Percentiles rank a stretch among this genome's conserved stretches.
phyloP scores from a whole-genome alignment of 495 filamentous ascomycete species.

The Tuber magnatum region DNA sequence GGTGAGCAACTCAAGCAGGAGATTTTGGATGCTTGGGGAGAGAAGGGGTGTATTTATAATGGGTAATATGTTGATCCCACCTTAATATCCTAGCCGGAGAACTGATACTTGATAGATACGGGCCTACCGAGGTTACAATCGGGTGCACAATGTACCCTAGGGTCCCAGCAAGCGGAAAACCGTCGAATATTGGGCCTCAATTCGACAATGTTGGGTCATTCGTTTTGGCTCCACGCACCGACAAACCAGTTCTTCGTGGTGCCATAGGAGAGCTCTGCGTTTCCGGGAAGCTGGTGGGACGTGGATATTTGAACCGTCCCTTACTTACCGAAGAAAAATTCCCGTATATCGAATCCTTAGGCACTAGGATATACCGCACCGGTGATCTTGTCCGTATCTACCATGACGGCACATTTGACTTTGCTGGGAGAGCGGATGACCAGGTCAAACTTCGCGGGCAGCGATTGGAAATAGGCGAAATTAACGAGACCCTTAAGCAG shows the following conservation, averaged over 20 bases:
- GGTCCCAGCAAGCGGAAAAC: slow-evolving; percentile 61
- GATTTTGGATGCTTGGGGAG: slow-evolving; percentile 64
- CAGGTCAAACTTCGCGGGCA: slow-evolving; percentile 76
- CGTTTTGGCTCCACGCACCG: slow-evolving; percentile 63
- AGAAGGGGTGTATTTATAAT: slow-evolving; percentile 60
- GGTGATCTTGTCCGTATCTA: slow-evolving; percentile 70
- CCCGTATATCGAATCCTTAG: slow-evolving; percentile 49
- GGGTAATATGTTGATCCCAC: slow-evolving; percentile 45
- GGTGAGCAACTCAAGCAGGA: slow-evolving; percentile 66
- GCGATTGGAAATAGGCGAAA: slow-evolving; percentile 68
- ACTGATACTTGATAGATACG: slow-evolving; percentile 47
- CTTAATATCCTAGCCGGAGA: slow-evolving; percentile 1
- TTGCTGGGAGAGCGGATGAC: slow-evolving; percentile 68
- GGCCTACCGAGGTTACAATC: slow-evolving; percentile 86
- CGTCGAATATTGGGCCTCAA: slow-evolving; percentile 77
- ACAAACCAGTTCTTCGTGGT: slow-evolving; percentile 65
- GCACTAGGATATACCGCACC: slow-evolving; percentile 61
- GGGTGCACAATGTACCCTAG: slow-evolving; percentile 72
- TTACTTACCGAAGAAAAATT: slow-evolving; percentile 61
- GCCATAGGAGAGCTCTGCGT: slow-evolving; percentile 81
- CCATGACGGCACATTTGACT: slow-evolving; percentile 63
- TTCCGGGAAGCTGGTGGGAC: slow-evolving; percentile 75
- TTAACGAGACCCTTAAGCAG: slow-evolving; percentile 58
- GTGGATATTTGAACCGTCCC: slow-evolving; percentile 73
- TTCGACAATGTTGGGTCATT: slow-evolving; percentile 76